These are phyloP conservation scores for Besnoitia besnoiti DNA, from an alignment of 169 alveolate species.

Conservation along the genomic window DNA sequence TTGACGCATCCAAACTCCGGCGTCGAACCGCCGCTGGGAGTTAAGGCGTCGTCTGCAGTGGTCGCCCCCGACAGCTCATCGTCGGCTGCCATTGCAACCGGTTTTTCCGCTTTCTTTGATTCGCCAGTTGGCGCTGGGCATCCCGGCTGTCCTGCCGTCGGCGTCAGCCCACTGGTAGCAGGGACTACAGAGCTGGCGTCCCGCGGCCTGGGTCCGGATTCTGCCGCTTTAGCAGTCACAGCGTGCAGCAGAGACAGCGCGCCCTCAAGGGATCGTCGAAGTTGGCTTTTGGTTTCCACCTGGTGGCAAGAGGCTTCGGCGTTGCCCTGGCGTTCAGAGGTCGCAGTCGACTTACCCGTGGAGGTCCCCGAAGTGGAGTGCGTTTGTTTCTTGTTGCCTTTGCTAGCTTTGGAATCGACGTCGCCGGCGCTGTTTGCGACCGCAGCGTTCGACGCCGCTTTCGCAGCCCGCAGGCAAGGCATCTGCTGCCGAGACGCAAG, in stretches of 20 bases:
- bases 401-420: not conserved
- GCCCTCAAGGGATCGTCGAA: not conserved
- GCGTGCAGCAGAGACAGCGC: not conserved
- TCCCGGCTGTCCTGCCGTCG: not conserved
- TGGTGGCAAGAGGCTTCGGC: not conserved
- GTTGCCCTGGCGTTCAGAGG: not conserved
- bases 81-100: not conserved
- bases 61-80: not conserved
- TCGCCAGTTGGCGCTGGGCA: no score
- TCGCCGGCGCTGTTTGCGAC: not conserved
- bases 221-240: not conserved
- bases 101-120: not conserved
- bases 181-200: not conserved
- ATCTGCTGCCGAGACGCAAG: not conserved
- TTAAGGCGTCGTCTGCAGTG: not conserved
- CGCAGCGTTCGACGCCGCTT: not conserved
- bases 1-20: not conserved
- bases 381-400: not conserved
- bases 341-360: not conserved
- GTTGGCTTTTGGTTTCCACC: not conserved
- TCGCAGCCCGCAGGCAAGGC: slow-evolving; percentile 4
- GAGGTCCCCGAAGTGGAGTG: not conserved
- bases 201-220: not conserved
- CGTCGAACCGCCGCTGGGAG: not conserved
- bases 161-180: no score